Evolutionary conservation across 2,329 filamentous ascomycete genomes (phyloP).

Genomic region (Cercospora beticola): DNA sequence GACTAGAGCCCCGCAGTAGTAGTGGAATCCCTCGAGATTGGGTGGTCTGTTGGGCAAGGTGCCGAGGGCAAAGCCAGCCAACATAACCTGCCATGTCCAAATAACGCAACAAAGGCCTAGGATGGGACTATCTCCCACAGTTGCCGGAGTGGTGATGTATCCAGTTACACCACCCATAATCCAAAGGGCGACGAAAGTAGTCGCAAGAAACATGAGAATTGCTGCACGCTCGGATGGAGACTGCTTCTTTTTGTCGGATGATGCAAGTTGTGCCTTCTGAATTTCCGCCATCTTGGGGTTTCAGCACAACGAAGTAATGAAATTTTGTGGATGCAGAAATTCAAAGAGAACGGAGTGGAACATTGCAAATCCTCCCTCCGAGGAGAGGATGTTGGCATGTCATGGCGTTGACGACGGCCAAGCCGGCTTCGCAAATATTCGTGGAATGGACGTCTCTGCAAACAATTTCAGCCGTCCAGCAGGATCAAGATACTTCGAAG

Average conservation of each 20-base stretch:
- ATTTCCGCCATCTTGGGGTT: neutral
- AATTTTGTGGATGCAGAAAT: neutral
- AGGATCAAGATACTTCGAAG: neutral
- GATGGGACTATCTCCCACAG: neutral
- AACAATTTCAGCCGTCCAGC: neutral
- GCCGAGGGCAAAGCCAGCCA: neutral
- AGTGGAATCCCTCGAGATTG: neutral
- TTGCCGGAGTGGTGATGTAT: neutral
- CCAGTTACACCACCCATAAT: neutral
- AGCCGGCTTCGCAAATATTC: neutral
- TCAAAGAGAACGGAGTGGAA: neutral
- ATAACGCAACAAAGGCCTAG: neutral
- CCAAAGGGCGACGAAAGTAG: neutral
- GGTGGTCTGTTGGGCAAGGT: neutral
- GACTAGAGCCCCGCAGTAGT: neutral
- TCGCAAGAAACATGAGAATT: neutral
- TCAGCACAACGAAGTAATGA: neutral
- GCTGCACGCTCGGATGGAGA: neutral
- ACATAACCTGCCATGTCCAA: neutral
- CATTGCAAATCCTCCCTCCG: neutral
- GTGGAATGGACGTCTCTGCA: neutral
- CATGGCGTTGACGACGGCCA: neutral
- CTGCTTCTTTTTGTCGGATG: neutral
- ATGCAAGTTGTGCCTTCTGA: neutral
- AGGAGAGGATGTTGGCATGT: neutral